Base-by-base conservation (phyloP, 2,329 filamentous ascomycete genomes). In the Epichloe amarillans region DNA sequence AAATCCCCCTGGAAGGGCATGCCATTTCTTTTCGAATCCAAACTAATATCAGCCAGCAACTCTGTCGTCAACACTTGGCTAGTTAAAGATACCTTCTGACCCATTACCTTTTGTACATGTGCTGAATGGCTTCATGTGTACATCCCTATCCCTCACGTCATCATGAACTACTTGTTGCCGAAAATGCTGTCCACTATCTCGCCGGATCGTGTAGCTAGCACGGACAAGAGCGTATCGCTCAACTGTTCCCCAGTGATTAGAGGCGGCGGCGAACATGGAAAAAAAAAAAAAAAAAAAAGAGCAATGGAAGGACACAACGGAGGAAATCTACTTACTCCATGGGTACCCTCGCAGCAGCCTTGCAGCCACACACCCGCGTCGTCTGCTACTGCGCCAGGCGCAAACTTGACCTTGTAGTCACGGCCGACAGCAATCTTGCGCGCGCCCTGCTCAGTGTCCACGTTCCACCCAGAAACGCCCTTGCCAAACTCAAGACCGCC, bases 311-410 rank as follows among this genome's bases (percentile, higher is more conserved):
- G 19, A 35, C 36, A 47, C 10, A 30, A 10, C 10, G 17, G 23
- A 21, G 4, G 26, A 36, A 14, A 7, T 3, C 1, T 14, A 82
- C 85, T 81, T 77, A 91, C 85, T 53, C 91, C 91, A 66, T 97
- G 91, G 36, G 89, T 95, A 54, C 76, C 81, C 72, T 97, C 90
- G 64, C 89, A 94, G 71, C 90, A 96, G 35, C 91, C 91, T 66
- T 97, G 93, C 59, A 97, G 73, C 84, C 87, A 97, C 52, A 97
- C 75, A 3, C 90, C 90, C 14, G 88, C 84, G 43, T 83, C 80
- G 0, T 75, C 63, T n/a, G 80, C 76, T 36, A 97, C 84, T 46
- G 77, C 74, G 33, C 78, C 82, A 1, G 77, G 70, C 46, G 78
- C 74, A 63, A 94, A 88, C 52, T 82, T 71, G 46, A 96, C 79